These are phyloP conservation scores for Zanthoxylum bungeanum DNA, from an alignment of 345 rosid species.

Conservation along the genomic window DNA sequence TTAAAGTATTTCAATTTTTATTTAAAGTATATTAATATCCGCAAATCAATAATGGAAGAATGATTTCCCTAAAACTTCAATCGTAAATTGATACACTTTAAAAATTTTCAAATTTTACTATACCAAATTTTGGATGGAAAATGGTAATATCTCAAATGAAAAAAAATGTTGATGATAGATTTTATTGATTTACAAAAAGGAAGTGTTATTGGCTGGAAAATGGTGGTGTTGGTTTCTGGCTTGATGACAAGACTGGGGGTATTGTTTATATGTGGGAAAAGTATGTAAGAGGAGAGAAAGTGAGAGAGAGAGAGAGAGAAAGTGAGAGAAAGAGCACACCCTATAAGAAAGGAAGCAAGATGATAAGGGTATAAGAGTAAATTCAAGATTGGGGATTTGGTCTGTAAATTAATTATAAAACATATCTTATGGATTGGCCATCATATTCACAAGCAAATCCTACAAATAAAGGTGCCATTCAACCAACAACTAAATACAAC, in stretches of 20 bases:
- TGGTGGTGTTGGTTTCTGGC: neutral
- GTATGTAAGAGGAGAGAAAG: neutral
- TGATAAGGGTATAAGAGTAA: conserved; percentile 18
- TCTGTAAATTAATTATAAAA: neutral
- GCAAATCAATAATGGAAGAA: too few species aligned
- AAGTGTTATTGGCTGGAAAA: neutral
- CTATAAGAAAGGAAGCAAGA: conserved; percentile 6
- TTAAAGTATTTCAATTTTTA: too few species aligned
- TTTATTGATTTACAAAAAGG: neutral
- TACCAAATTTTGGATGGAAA: too few species aligned
- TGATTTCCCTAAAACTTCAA: too few species aligned
- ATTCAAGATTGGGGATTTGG: neutral
- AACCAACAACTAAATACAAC: too few species aligned
- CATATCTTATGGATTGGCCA: neutral
- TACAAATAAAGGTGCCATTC: too few species aligned
- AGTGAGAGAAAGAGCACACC: conserved; percentile 1
- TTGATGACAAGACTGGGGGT: conserved; percentile 11
- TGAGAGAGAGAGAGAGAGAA: too few species aligned
- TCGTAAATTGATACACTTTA: too few species aligned
- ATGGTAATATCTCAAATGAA: too few species aligned
- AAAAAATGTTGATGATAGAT: too few species aligned
- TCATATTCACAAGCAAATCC: neutral
- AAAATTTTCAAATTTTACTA: too few species aligned
- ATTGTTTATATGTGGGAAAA: neutral
- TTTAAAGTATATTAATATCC: too few species aligned